Percentiles rank a stretch among this genome's conserved stretches.
Conservation (phyloP, 345 rosid genomes). For the Sisymbrium altissimum region DNA sequence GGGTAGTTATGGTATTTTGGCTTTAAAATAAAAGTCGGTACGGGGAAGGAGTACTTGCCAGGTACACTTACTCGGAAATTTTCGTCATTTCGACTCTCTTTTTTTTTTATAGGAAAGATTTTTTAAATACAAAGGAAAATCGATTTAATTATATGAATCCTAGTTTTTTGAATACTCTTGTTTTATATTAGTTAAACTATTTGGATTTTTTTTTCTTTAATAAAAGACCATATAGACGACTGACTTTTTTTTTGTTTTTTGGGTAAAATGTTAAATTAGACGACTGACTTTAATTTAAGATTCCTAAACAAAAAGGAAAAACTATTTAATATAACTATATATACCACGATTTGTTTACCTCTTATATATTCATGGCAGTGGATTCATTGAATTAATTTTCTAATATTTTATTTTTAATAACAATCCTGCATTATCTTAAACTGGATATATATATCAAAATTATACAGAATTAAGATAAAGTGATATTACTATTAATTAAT, state of each 20-base stretch:
- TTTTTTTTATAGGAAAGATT: too few species aligned
- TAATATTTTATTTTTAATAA: background rate
- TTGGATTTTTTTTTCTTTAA: background rate
- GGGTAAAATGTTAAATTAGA: too few species aligned
- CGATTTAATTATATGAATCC: too few species aligned
- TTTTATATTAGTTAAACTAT: background rate
- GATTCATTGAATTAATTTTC: background rate
- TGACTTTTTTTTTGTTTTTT: too few species aligned
- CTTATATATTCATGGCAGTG: background rate
- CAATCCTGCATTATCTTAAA: background rate
- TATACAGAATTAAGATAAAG: background rate
- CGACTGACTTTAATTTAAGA: background rate
- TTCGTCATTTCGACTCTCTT: background rate
- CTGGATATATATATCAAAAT: background rate
- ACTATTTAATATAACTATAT: background rate
- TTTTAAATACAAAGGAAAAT: too few species aligned
- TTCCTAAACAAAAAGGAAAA: background rate
- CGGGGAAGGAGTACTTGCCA: conserved; percentile 51
- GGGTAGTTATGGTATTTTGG: background rate
- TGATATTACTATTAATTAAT: background rate
- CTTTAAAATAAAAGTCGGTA: conserved; percentile 28
- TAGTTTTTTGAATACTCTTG: too few species aligned
- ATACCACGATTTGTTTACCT: background rate
- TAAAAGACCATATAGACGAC: background rate
- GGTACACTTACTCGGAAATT: conserved; percentile 41